Evolutionary conservation across 352 stramenopile species (phyloP).

Genomic region (Phytophthora quininea): DNA sequence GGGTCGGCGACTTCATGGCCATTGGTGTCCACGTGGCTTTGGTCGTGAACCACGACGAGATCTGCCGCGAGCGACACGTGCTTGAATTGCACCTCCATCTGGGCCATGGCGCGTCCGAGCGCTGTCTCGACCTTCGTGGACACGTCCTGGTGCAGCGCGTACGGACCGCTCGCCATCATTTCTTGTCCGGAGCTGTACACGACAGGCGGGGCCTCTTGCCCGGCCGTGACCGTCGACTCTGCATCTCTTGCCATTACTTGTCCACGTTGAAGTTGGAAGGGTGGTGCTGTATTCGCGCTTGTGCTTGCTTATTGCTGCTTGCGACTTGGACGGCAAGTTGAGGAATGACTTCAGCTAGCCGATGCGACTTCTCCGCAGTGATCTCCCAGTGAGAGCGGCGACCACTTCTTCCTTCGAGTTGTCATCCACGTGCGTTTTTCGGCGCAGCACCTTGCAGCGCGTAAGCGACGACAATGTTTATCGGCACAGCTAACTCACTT

Average conservation of each 20-base stretch:
- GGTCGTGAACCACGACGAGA: conserved; percentile 39
- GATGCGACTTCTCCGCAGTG: background rate
- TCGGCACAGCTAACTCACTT: background rate
- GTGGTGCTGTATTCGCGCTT: background rate
- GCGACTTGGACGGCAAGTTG: background rate
- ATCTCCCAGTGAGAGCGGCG: too few relatives aligned
- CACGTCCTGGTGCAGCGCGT: conserved; percentile 47
- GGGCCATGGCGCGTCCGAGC: conserved; percentile 50
- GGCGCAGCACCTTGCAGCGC: background rate
- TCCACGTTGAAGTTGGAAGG: conserved; percentile 5
- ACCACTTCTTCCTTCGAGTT: background rate
- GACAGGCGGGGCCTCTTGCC: conserved; percentile 12
- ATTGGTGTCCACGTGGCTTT: conserved; percentile 15
- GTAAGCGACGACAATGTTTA: conserved; percentile 1
- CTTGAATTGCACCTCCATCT: conserved; percentile 62
- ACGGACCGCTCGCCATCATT: conserved; percentile 43
- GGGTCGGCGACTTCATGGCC: conserved; percentile 5
- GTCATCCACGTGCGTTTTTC: conserved; percentile 3
- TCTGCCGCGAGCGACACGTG: conserved; percentile 58
- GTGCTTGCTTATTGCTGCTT: background rate
- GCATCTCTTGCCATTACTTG: background rate
- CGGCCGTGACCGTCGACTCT: background rate
- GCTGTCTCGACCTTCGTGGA: conserved; percentile 48
- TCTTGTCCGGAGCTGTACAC: conserved; percentile 34
- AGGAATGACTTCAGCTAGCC: background rate